Conservation (phyloP, 192 early-diverging fungal genomes). For the Rhizoclosmatium sp. region DNA sequence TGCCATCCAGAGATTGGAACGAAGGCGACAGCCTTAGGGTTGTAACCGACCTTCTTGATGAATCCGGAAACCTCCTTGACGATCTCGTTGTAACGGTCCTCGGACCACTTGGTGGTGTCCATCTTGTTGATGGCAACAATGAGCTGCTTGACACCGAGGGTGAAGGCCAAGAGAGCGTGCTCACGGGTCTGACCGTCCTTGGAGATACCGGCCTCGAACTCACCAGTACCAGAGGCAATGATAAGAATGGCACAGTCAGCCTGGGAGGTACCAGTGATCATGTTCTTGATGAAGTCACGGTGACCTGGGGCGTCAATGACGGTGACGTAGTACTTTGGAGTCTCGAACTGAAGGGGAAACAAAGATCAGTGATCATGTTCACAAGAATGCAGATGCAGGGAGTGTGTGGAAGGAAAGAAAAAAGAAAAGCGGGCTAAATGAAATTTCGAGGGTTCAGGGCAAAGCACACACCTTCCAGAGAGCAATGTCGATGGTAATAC, state of each 20-base stretch:
- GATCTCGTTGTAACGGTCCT: conserved; percentile 96
- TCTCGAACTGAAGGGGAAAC: conserved; percentile 66
- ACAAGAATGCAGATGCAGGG: background rate
- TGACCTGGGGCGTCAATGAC: conserved; percentile 99
- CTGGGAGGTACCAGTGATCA: conserved; percentile 96
- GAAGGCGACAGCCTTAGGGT: conserved; percentile 90
- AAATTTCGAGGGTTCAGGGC: background rate
- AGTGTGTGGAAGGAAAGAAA: background rate
- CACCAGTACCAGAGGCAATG: conserved; percentile 89
- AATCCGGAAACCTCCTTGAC: conserved; percentile 93
- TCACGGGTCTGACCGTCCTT: conserved; percentile 99
- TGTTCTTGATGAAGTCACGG: conserved; percentile 99
- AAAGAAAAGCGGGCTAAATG: background rate
- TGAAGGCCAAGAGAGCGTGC: conserved; percentile 97
- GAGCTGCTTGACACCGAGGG: conserved; percentile 98
- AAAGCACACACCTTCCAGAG: conserved; percentile 74
- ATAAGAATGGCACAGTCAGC: conserved; percentile 98
- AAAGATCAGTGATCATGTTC: conserved; percentile 39
- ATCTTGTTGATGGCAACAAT: conserved; percentile 99
- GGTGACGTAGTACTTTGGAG: conserved; percentile 96
- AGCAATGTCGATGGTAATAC: conserved; percentile 99
- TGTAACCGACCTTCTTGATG: conserved; percentile 98
- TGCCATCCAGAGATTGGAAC: conserved; percentile 98
- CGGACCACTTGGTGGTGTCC: conserved; percentile 96
- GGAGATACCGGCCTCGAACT: conserved; percentile 97